Conservation (phyloP, 192 early-diverging fungal genomes). For the Backusella luteola region DNA sequence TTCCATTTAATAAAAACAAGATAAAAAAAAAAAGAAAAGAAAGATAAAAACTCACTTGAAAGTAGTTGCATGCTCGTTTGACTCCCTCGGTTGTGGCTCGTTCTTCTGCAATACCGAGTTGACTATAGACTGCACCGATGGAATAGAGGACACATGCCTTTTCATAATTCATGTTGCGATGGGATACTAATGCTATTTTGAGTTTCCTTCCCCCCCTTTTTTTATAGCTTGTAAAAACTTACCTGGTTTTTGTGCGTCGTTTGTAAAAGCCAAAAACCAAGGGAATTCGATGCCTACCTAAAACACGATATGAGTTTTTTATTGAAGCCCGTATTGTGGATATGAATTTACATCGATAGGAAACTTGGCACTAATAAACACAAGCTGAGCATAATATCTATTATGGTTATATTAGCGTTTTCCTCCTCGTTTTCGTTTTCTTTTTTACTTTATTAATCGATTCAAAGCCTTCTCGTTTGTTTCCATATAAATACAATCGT, state of each 20-base stretch:
- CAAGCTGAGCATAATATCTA: slow-evolving; percentile 87
- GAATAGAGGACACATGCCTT: slow-evolving; percentile 84
- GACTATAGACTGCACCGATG: slow-evolving; percentile 83
- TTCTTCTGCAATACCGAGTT: slow-evolving; percentile 70
- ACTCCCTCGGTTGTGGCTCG: slow-evolving; percentile 71
- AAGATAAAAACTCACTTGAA: slow-evolving; percentile 55
- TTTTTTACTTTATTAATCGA: slow-evolving; percentile 58
- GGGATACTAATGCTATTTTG: slow-evolving; percentile 41
- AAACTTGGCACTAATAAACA: slow-evolving; percentile 82
- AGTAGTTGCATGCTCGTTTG: slow-evolving; percentile 73
- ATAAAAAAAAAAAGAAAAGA: neutral
- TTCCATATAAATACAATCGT: slow-evolving; percentile 63
- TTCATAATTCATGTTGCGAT: slow-evolving; percentile 80
- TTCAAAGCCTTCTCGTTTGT: slow-evolving; percentile 62
- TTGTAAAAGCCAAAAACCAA: slow-evolving; percentile 67
- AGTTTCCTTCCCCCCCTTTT: neutral
- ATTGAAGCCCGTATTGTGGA: no score
- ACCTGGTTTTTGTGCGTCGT: slow-evolving; percentile 51
- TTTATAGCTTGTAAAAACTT: slow-evolving; percentile 5
- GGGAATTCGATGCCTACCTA: slow-evolving; percentile 68
- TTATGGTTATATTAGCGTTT: no score
- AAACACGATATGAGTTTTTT: neutral
- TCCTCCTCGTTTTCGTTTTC: no score
- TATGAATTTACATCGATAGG: slow-evolving; percentile 73
- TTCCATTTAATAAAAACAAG: neutral